Conservation (phyloP, 2,329 filamentous ascomycete genomes). For the Diaporthe humulicola region DNA sequence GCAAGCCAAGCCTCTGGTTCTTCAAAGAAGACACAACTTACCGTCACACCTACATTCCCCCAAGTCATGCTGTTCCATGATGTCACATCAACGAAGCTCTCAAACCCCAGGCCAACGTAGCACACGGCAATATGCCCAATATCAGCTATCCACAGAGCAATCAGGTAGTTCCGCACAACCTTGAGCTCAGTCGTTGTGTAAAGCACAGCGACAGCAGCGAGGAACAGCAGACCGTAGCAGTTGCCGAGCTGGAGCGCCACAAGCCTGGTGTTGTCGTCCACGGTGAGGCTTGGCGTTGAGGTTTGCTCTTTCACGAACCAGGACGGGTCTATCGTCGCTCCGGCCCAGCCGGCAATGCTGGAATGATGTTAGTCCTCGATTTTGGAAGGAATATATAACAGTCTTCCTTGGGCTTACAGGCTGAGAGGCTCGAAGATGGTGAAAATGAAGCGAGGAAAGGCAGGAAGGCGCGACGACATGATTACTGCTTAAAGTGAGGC, state of each 20-base stretch:
- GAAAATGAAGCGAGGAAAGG: conserved; percentile 75
- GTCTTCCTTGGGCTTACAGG: conserved; percentile 62
- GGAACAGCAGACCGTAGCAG: conserved; percentile 74
- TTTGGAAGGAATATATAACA: conserved; percentile 33
- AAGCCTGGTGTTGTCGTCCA: conserved; percentile 64
- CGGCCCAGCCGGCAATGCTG: conserved; percentile 71
- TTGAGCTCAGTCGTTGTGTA: conserved; percentile 74
- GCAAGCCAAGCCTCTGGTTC: conserved; percentile 20
- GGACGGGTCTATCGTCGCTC: conserved; percentile 66
- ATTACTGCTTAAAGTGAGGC: background rate
- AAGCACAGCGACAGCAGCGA: conserved; percentile 74
- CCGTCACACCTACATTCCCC: conserved; percentile 79
- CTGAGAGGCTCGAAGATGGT: conserved; percentile 78
- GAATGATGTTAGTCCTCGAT: background rate
- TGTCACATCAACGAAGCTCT: conserved; percentile 63
- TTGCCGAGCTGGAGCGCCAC: conserved; percentile 79
- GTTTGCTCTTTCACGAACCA: conserved; percentile 77
- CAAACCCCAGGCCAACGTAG: conserved; percentile 69
- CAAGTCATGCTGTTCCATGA: conserved; percentile 79
- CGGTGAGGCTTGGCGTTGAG: conserved; percentile 52
- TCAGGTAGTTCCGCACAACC: conserved; percentile 76
- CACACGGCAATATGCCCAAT: conserved; percentile 76
- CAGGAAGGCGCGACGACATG: conserved; percentile 74
- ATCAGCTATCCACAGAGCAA: conserved; percentile 75
- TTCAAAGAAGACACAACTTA: conserved; percentile 50